These are phyloP conservation scores for Geotrichum bryndzae DNA, from an alignment of 1,139 yeast species.

Conservation along the genomic window DNA sequence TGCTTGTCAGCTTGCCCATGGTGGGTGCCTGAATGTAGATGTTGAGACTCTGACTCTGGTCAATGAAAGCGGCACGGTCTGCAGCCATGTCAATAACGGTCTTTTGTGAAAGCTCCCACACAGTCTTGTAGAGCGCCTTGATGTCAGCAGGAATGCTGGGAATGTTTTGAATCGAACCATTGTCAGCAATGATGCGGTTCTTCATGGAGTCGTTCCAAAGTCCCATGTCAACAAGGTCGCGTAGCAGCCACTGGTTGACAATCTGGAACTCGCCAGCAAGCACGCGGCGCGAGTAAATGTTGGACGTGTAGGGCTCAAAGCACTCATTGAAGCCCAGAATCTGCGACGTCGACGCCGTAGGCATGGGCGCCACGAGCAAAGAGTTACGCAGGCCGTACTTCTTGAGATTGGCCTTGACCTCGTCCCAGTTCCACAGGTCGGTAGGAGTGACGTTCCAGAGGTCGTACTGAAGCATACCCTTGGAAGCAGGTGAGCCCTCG, in stretches of 20 bases:
- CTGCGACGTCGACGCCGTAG: slow-evolving; percentile 83
- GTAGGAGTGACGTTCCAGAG: slow-evolving; percentile 62
- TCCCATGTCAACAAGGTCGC: slow-evolving; percentile 64
- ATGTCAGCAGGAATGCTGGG: slow-evolving; percentile 61
- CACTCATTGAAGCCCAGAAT: slow-evolving; percentile 75
- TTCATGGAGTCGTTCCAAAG: slow-evolving; percentile 67
- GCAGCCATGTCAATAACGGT: slow-evolving; percentile 80
- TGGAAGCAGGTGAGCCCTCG: slow-evolving; percentile 65
- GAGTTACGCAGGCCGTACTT: slow-evolving; percentile 64
- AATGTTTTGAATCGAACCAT: slow-evolving; percentile 73
- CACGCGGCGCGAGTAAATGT: slow-evolving; percentile 68
- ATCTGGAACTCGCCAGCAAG: slow-evolving; percentile 73
- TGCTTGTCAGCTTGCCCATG: slow-evolving; percentile 84
- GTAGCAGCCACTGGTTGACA: slow-evolving; percentile 63
- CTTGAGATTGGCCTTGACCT: slow-evolving; percentile 47
- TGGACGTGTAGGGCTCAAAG: slow-evolving; percentile 75
- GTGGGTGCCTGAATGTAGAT: slow-evolving; percentile 71
- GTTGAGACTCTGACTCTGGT: slow-evolving; percentile 84
- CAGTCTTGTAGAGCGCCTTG: slow-evolving; percentile 69
- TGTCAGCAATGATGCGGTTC: slow-evolving; percentile 57
- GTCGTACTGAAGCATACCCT: slow-evolving; percentile 64
- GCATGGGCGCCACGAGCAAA: slow-evolving; percentile 75
- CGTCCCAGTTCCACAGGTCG: slow-evolving; percentile 57
- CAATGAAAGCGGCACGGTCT: slow-evolving; percentile 77
- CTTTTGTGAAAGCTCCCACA: slow-evolving; percentile 82